A percentile compares a stretch with the other conserved stretches of the same genome.
Evolutionary conservation across 1,284 basidiomycete genomes (phyloP).

Genomic region (Pseudomicrostroma phylloplanum): DNA sequence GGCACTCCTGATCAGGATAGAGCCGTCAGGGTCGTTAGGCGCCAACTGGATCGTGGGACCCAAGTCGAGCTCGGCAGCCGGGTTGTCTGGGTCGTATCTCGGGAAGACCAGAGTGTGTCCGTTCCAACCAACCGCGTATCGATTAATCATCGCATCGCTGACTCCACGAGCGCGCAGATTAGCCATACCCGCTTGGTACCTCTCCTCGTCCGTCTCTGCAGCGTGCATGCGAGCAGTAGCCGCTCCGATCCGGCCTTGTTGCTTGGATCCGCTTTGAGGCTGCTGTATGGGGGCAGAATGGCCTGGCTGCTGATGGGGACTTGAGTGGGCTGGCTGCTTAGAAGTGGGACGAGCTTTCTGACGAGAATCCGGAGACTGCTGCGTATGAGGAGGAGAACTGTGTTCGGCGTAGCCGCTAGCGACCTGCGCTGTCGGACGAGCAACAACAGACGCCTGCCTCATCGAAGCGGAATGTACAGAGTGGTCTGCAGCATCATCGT

Average conservation of each 20-base stretch:
- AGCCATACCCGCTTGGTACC: constrained; percentile 39
- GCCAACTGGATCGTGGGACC: constrained; percentile 31
- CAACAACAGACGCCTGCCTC: not conserved
- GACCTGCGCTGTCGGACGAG: not conserved
- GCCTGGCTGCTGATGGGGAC: too few relatives aligned
- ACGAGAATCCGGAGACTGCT: too few relatives aligned
- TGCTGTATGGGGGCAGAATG: too few relatives aligned
- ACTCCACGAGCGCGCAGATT: constrained; percentile 45
- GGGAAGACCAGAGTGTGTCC: constrained; percentile 43
- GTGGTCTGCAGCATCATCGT: not conserved
- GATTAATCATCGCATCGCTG: constrained; percentile 44
- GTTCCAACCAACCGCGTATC: constrained; percentile 45
- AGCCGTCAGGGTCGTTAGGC: constrained; percentile 39
- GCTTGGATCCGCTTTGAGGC: too few relatives aligned
- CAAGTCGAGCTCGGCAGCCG: constrained; percentile 26
- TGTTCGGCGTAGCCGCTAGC: not conserved
- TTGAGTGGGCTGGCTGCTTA: not conserved
- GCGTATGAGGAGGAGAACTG: too few relatives aligned
- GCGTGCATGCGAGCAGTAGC: not conserved
- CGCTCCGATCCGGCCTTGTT: not conserved
- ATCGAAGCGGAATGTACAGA: not conserved
- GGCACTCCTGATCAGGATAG: constrained; percentile 20
- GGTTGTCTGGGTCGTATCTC: constrained; percentile 20
- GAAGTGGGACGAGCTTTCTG: not conserved
- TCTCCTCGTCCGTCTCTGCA: constrained; percentile 19